These are phyloP conservation scores for Claviceps quebecensis DNA, from an alignment of 2,329 filamentous ascomycete species.

Conservation along the genomic window DNA sequence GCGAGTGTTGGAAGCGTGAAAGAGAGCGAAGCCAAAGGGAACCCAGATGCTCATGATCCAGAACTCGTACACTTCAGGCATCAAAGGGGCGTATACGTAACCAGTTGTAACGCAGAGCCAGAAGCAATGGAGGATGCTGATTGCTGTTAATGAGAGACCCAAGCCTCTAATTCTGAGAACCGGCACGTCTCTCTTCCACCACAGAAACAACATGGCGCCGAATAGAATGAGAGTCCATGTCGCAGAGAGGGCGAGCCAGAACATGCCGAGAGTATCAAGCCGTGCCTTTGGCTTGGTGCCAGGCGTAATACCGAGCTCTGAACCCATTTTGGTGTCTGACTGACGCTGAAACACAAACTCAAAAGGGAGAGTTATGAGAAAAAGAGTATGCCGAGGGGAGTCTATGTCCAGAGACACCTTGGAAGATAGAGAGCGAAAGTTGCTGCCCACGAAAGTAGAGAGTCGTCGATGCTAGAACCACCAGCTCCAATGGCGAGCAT, in stretches of 20 bases:
- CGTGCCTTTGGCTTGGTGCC: conserved; percentile 18
- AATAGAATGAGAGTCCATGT: conserved; percentile 26
- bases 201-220: conserved; percentile 27
- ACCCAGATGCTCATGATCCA: conserved; percentile 56
- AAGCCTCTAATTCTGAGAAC: conserved; percentile 28
- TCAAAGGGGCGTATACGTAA: conserved; percentile 25
- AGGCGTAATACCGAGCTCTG: conserved; percentile 19
- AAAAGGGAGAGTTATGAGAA: background rate
- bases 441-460: background rate
- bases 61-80: conserved; percentile 41
- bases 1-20: conserved; percentile 49
- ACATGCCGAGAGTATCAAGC: conserved; percentile 26
- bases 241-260: conserved; percentile 23
- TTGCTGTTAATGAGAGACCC: conserved; percentile 24
- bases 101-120: conserved; percentile 26
- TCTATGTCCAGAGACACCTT: background rate
- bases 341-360: background rate
- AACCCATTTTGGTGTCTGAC: conserved; percentile 12
- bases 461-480: background rate
- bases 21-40: conserved; percentile 50
- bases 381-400: background rate
- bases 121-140: conserved; percentile 27
- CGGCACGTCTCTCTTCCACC: conserved; percentile 24
- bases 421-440: background rate
- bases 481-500: background rate